Evolutionary conservation across 495 filamentous ascomycete genomes (phyloP), one percentile per base, ranked within the genome.

Genomic region (Neurospora sp.): DNA sequence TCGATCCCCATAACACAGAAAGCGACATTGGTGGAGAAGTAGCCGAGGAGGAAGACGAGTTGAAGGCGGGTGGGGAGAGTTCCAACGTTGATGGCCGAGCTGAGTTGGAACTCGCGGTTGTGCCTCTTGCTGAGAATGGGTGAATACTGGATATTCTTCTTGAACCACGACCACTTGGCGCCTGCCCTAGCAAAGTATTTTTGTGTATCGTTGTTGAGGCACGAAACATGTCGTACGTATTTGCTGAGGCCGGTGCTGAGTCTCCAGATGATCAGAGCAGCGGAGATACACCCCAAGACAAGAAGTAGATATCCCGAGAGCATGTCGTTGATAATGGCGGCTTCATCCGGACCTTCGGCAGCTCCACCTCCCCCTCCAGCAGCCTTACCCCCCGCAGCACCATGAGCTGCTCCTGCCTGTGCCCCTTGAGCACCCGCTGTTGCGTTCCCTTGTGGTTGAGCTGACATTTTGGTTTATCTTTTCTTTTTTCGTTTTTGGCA

Each of bases 41-140:
- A 97, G 21, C 87, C 79, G 3, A 87, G 13, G 69, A 99, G 84
- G 76, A 98, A 86, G 37, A 94, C 80, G 5, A 91, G 88, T 76
- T 99, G 94, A 76, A 97, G 90, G 37, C 96, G 85, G 5, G 93
- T 92, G 1, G 96, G 96, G 21, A 99, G 83, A 1, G 94, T 97
- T 54, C 96, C 96, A 70, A 97, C 90, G 76, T 92, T 93, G 78
- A 98, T 74, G n/a, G 93, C 94, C 11, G 87, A 86, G 39, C 92
- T 94, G n/a, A 99, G 83, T 78, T 93, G 91, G 74, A 98, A 86
- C 79, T 97, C 93, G 38, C 91, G 86, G 76, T 98, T 97, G 81
- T 98, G 96, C 76, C 94, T 86, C 77, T 94, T 93, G 37, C 85
- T 87, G 75, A 91, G 89, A 31, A 98, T 81, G 24, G 96, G 96